Evolutionary conservation across 106 monocot species (phyloP).

Genomic region (Allium fistulosum): DNA sequence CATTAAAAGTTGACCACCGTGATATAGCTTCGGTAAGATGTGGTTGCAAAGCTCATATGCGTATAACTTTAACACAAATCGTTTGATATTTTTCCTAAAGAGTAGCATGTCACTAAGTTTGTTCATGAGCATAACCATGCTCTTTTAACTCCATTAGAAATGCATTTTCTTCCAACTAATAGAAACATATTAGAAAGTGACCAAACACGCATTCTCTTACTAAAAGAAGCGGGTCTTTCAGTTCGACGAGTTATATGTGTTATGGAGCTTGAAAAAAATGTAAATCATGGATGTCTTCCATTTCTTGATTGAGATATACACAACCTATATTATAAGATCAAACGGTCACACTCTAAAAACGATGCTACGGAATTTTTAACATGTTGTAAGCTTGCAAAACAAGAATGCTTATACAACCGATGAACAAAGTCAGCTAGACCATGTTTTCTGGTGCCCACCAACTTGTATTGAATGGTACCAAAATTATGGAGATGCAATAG

Average conservation of each 20-base stretch:
- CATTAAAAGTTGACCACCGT: neutral
- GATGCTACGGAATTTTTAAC: neutral
- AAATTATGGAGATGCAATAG: no score
- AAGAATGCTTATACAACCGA: neutral
- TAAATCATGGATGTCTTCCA: conserved; percentile 2
- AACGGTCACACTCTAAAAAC: neutral
- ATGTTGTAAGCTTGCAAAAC: neutral
- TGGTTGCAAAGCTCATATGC: neutral
- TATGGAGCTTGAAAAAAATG: conserved; percentile 10
- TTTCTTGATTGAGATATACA: neutral
- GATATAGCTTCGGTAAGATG: neutral
- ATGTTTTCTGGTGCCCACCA: neutral
- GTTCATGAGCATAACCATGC: neutral
- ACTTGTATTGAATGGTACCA: no score
- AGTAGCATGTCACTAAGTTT: neutral
- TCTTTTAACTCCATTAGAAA: neutral
- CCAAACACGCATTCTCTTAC: neutral
- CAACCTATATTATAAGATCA: neutral
- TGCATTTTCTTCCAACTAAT: neutral
- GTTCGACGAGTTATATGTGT: neutral
- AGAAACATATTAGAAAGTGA: neutral
- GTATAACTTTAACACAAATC: neutral
- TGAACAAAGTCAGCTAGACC: neutral
- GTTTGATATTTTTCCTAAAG: conserved; percentile 3
- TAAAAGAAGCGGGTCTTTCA: neutral